Percentiles rank a stretch among this genome's conserved stretches.
phyloP scores from a whole-genome alignment of 2,329 filamentous ascomycete species.

The Emmonsiellopsis sp. region DNA sequence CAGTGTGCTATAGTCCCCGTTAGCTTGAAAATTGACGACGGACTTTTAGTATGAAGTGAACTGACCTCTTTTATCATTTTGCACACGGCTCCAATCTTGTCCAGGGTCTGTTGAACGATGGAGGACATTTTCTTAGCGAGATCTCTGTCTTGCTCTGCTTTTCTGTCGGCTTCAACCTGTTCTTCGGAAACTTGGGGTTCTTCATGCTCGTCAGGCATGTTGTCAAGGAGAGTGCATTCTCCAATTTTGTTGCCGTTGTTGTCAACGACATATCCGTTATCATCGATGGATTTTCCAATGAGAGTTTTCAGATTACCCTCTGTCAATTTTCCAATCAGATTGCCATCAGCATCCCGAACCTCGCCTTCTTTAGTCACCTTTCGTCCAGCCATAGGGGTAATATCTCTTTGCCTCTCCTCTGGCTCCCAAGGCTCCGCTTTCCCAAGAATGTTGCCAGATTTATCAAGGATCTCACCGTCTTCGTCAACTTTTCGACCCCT shows the following conservation, averaged over 20 bases:
- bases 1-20: slow-evolving; percentile 52
- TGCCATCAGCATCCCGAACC: slow-evolving; percentile 37
- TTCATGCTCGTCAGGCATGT: slow-evolving; percentile 34
- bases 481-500: slow-evolving; percentile 58
- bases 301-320: slow-evolving; percentile 34
- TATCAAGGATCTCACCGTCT: slow-evolving; percentile 61
- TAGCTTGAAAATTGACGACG: slow-evolving; percentile 13
- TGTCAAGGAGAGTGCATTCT: slow-evolving; percentile 53
- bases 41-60: slow-evolving; percentile 4
- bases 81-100: slow-evolving; percentile 75
- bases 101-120: slow-evolving; percentile 69
- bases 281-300: slow-evolving; percentile 36
- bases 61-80: slow-evolving; percentile 73
- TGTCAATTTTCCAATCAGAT: slow-evolving; percentile 38
- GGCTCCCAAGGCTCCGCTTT: slow-evolving; percentile 61
- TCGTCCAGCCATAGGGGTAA: slow-evolving; percentile 51
- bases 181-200: slow-evolving; percentile 30
- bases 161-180: slow-evolving; percentile 47
- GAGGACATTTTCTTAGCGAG: slow-evolving; percentile 66
- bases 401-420: slow-evolving; percentile 44
- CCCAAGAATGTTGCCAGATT: slow-evolving; percentile 57
- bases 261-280: slow-evolving; percentile 48
- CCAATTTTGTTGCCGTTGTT: slow-evolving; percentile 56
- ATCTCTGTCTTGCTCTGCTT: slow-evolving; percentile 61
- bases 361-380: slow-evolving; percentile 46